A percentile compares a stretch with the other conserved stretches of the same genome.
phyloP scores from a whole-genome alignment of 2,329 filamentous ascomycete species.

The Penicillium crustosum region DNA sequence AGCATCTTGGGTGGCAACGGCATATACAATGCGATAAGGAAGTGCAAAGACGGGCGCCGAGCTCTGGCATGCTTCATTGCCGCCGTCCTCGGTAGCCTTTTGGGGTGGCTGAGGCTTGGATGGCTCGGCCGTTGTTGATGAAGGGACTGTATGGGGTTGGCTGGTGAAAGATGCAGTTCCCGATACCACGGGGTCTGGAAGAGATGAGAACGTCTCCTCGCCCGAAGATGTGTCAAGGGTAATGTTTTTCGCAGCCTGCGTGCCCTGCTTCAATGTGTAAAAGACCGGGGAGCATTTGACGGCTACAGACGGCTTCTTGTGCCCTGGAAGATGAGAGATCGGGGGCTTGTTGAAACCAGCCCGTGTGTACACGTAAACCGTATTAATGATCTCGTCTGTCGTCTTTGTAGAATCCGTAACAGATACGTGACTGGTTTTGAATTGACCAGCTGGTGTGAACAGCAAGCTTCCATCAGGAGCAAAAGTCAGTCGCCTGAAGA shows the following conservation, averaged over 20 bases:
- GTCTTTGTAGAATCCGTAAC: constrained; percentile 68
- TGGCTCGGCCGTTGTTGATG: constrained; percentile 52
- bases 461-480: constrained; percentile 92
- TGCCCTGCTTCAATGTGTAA: constrained; percentile 73
- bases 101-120: constrained; percentile 56
- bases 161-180: constrained; percentile 46
- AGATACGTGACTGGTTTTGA: constrained; percentile 73
- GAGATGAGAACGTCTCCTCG: constrained; percentile 76
- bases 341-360: constrained; percentile 96
- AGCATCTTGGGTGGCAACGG: constrained; percentile 93
- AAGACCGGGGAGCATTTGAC: constrained; percentile 90
- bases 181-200: constrained; percentile 77
- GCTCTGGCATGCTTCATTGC: constrained; percentile 54
- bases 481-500: constrained; percentile 91
- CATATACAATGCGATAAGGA: constrained; percentile 92
- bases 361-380: constrained; percentile 95
- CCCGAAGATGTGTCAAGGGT: constrained; percentile 89
- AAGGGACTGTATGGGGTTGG: constrained; percentile 73
- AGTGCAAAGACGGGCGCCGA: constrained; percentile 70
- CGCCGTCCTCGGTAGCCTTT: constrained; percentile 52
- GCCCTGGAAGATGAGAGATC: constrained; percentile 88
- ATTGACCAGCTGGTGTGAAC: constrained; percentile 92
- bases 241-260: constrained; percentile 76
- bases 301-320: constrained; percentile 96
- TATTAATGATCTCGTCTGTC: constrained; percentile 87